Base-by-base conservation (phyloP, 108 stramenopile genomes). In the Pseudonitzschia multistriata region DNA sequence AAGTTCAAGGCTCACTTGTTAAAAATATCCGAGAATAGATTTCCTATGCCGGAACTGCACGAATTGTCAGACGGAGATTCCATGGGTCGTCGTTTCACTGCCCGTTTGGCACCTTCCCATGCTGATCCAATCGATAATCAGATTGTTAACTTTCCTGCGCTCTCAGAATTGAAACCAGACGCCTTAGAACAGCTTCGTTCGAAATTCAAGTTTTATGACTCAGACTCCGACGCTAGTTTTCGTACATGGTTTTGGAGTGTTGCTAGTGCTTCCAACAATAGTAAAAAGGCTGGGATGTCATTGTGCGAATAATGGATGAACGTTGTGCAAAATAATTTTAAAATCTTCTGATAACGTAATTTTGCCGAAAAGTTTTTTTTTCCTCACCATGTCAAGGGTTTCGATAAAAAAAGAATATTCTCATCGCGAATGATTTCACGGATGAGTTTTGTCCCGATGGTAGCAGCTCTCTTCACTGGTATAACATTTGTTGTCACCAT, bases 191-290 rank as follows among this genome's bases (percentile, higher is more conserved):
- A 42, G 24, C 49, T 86, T 29, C 73, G 81, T 42, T 63, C 59
- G 8, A 81, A 81, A 28, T 81, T 86, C 64, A 69, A 62, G 61
- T 86, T 86, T 62, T 82, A 86, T 61, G 82, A 86, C 30, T 57
- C 76, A 5, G 42, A 55, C 2, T 49, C 81, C 3, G 85, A 86
- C 67, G 73, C 80, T 34, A 83, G 82, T 33, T 86, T 86, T 39
- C 82, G 80, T 37, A 67, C 40, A 40, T 86, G 85, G 85, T 86
- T 86, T 65, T 86, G 85, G 85, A 67, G 63, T 39, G 80, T 83
- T 15, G 80, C 82, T 6, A 81, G 85, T 59, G 85, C 85, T 13
- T 73, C 79, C 33, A 81, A 79, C 57, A 72, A 66, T 15, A 79
- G 78, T 65, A 49, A 74, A 54, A 55, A 73, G 15, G 83, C 74